phyloP scores from a whole-genome alignment of 257 asterid genomes.

The Paraleonurus japonicus region DNA sequence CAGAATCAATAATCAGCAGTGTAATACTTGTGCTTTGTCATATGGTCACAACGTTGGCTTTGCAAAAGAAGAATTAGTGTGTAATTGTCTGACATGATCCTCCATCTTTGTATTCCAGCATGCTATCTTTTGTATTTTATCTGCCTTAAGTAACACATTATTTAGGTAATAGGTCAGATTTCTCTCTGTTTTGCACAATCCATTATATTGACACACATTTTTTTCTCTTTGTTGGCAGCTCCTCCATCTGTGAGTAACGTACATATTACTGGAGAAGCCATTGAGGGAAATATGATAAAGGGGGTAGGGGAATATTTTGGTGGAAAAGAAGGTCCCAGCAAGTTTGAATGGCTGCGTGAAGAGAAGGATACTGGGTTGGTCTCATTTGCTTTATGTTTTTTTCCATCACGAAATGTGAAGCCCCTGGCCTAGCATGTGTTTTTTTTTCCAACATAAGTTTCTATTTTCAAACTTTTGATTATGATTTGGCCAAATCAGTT shows the following conservation, averaged over 20 bases:
- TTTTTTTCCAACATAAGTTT: neutral
- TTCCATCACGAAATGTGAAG: conserved; percentile 17
- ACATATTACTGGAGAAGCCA: conserved; percentile 67
- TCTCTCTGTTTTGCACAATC: conserved; percentile 1
- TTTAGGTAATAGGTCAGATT: neutral
- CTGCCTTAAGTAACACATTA: conserved; percentile 1
- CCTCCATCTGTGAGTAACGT: conserved; percentile 84
- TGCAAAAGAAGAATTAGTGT: neutral
- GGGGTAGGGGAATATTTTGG: conserved; percentile 92
- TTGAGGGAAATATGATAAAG: conserved; percentile 72
- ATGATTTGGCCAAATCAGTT: conserved; percentile 8
- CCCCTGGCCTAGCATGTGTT: conserved; percentile 10
- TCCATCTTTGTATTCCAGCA: conserved; percentile 6
- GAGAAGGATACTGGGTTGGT: conserved; percentile 77
- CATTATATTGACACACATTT: conserved; percentile 10
- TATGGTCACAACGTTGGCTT: neutral
- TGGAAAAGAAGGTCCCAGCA: conserved; percentile 99
- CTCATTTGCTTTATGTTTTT: conserved; percentile 27
- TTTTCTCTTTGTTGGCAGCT: conserved; percentile 53
- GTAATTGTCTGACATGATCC: neutral
- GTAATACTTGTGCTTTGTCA: neutral
- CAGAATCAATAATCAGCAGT: neutral
- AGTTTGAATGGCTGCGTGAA: conserved; percentile 88
- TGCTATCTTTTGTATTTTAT: neutral
- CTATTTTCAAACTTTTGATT: neutral